Percentiles rank a stretch among this genome's conserved stretches.
Evolutionary conservation across 192 early-diverging fungal species (phyloP).

Genomic region (Rhizoclosmatium sp.): DNA sequence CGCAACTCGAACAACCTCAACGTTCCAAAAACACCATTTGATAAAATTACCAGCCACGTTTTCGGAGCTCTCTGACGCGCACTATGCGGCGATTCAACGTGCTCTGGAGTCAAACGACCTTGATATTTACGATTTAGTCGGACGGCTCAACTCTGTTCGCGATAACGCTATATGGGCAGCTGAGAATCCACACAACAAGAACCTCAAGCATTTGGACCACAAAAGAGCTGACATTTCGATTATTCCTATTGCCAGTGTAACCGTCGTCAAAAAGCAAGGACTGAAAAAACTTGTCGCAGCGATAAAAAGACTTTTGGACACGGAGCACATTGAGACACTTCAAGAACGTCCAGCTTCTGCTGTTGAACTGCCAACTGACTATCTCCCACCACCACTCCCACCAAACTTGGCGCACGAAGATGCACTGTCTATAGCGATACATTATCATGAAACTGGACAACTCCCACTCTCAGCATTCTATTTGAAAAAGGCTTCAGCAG

Average conservation of each 20-base stretch:
- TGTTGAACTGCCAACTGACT: neutral
- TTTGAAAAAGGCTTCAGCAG: conserved; percentile 26
- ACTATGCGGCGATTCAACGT: neutral
- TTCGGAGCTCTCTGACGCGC: neutral
- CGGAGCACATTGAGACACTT: neutral
- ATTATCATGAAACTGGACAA: conserved; percentile 41
- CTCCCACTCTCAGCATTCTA: conserved; percentile 31
- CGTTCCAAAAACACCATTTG: neutral
- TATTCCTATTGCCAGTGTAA: neutral
- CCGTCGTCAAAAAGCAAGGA: neutral
- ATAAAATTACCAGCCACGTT: neutral
- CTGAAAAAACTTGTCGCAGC: neutral
- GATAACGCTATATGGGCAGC: neutral
- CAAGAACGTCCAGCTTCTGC: neutral
- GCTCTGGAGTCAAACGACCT: neutral
- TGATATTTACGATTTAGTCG: neutral
- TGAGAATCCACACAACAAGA: neutral
- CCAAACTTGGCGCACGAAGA: conserved; percentile 13
- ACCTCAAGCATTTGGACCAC: neutral
- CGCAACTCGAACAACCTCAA: neutral
- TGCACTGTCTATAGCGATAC: conserved; percentile 33
- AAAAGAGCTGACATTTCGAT: neutral
- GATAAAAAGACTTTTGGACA: neutral
- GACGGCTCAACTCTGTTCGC: neutral
- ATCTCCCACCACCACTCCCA: conserved; percentile 33